Conservation (phyloP, 2,329 filamentous ascomycete species). For the Pestalotiopsis sp. region DNA sequence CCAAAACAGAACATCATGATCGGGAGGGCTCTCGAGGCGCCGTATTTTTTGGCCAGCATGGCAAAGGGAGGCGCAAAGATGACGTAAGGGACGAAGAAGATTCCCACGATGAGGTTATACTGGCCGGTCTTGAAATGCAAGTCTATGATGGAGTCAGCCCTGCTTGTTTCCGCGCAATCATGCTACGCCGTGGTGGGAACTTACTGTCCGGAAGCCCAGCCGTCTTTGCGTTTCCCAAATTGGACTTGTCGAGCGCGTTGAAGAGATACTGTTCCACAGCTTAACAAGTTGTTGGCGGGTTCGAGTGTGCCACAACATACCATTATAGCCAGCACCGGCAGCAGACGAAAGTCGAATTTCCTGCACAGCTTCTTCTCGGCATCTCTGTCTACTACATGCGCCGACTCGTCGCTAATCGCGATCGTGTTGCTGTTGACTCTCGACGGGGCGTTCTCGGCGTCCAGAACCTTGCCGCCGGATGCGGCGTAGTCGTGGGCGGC, state of each 20-base stretch:
- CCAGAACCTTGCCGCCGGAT: neutral
- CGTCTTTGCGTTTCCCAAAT: constrained; percentile 58
- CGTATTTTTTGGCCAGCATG: constrained; percentile 69
- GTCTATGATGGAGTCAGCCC: constrained; percentile 31
- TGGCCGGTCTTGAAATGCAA: constrained; percentile 61
- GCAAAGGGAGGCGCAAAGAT: constrained; percentile 64
- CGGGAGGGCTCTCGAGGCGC: constrained; percentile 63
- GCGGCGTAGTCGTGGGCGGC: neutral
- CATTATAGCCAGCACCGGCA: constrained; percentile 57
- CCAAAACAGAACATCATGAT: constrained; percentile 68
- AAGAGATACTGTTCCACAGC: constrained; percentile 34
- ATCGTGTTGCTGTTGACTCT: constrained; percentile 25
- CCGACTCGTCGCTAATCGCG: constrained; percentile 34
- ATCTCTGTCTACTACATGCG: constrained; percentile 35
- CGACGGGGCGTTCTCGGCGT: constrained; percentile 6
- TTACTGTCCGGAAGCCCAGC: constrained; percentile 34
- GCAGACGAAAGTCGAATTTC: constrained; percentile 54
- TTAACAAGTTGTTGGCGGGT: neutral
- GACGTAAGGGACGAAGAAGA: constrained; percentile 75
- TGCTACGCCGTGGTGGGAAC: neutral
- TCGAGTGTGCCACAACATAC: constrained; percentile 20
- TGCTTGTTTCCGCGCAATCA: neutral
- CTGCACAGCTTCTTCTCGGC: constrained; percentile 52
- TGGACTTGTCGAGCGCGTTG: constrained; percentile 50
- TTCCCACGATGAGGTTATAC: constrained; percentile 68